These are phyloP conservation scores for Rugiboletus extremiorientalis DNA, from an alignment of 1,284 basidiomycete species.

Conservation along the genomic window DNA sequence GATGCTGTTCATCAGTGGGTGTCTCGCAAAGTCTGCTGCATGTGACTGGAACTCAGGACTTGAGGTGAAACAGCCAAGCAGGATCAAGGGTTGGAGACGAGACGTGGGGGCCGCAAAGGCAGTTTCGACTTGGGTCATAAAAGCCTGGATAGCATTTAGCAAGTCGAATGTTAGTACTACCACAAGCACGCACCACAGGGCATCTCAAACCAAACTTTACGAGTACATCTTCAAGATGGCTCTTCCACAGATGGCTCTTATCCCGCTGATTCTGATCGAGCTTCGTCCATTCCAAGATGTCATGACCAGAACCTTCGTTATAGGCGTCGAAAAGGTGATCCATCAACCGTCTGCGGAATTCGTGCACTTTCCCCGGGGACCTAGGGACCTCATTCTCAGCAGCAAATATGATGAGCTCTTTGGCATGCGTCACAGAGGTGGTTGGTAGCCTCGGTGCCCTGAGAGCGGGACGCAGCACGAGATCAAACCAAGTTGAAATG, in stretches of 20 bases:
- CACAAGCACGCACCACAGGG: conserved; percentile 53
- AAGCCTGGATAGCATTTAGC: conserved; percentile 45
- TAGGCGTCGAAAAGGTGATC: conserved; percentile 72
- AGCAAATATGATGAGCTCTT: conserved; percentile 64
- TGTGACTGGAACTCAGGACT: conserved; percentile 49
- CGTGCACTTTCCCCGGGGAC: conserved; percentile 51
- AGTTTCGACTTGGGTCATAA: conserved; percentile 60
- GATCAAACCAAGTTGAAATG: conserved; percentile 77
- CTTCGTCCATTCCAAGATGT: conserved; percentile 70
- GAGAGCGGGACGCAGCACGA: conserved; percentile 70
- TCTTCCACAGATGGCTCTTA: conserved; percentile 65
- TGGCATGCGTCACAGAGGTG: conserved; percentile 59
- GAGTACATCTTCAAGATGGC: conserved; percentile 71
- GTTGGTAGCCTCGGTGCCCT: conserved; percentile 68
- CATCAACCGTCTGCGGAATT: conserved; percentile 65
- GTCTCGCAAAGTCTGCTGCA: conserved; percentile 53
- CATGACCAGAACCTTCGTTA: conserved; percentile 69
- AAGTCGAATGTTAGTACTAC: conserved; percentile 14
- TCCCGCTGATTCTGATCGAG: conserved; percentile 60
- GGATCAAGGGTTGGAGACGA: conserved; percentile 65
- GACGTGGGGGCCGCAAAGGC: conserved; percentile 58
- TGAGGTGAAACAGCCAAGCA: conserved; percentile 63
- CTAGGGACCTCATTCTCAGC: conserved; percentile 49
- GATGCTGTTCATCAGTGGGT: conserved; percentile 61
- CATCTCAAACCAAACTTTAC: conserved; percentile 58